Evolutionary conservation across 2,329 filamentous ascomycete species (phyloP), one percentile per base, ranked within the genome.

Genomic region (Pseudogymnoascus sp.): DNA sequence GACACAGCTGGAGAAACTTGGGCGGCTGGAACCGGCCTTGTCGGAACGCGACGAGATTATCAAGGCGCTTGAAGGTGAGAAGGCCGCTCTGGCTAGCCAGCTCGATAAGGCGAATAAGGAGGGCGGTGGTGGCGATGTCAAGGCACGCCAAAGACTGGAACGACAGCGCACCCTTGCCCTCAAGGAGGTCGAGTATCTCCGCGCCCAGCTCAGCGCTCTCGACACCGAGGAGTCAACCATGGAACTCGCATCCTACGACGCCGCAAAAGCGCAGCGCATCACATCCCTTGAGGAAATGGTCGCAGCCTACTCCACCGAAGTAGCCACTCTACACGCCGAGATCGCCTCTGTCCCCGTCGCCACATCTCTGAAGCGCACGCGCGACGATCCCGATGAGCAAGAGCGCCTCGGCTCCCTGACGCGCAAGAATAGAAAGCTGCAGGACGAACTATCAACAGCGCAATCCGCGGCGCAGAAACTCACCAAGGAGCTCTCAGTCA

Each of bases 131-230:
- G 71, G 76, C 1, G 81, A 77, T 19, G 78, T 80, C 14, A 89
- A 91, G 70, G 82, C 84, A 1, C 87, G 86, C 47, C 79, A 89
- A 62, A 85, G 95, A 33, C 78, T 97, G 0, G 93, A 99, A 70
- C 83, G 95, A 64, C 93, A 97, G 73, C 89, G 91, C 64, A 85
- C 83, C 0, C 82, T 99, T 6, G 91, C 93, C 0, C 82, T 91
- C 24, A 97, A 97, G 72, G 96, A 99, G 73, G 91, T 95, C 0
- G 93, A 97, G 68, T 96, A 96, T 73, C 82, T 99, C 6, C 89
- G 95, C 21, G 93, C 91, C 0, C 95, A 99, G 74, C 82, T 97
- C 62, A 93, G 93, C 76, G 88, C 90, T 0, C 89, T 96, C 65
- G 91, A 97, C 70, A 84, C 86, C 0, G 95, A 99, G 74, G 93